Conservation (phyloP, 352 stramenopile genomes). For the Globisporangium apiculatum region DNA sequence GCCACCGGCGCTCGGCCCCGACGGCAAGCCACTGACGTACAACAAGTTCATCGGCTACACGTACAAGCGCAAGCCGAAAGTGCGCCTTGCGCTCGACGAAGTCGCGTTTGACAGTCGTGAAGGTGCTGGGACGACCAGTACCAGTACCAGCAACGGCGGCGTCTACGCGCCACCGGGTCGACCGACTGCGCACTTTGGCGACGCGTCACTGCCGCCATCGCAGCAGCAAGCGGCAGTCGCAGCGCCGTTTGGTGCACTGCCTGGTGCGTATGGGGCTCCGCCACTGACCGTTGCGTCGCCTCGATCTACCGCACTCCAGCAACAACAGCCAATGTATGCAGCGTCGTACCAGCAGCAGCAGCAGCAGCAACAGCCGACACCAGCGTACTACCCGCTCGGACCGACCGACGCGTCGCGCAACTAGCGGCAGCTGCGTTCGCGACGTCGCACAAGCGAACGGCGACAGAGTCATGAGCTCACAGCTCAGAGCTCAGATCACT, state of each 20-base stretch:
- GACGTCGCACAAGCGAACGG: too few species aligned
- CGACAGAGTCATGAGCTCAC: too few species aligned
- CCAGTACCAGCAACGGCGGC: not conserved
- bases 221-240: not conserved
- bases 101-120: slow-evolving; percentile 43
- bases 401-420: too few species aligned
- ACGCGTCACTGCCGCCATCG: not conserved
- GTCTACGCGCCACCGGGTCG: not conserved
- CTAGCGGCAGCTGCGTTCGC: too few species aligned
- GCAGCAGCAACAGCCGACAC: not conserved
- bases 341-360: not conserved
- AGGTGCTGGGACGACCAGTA: not conserved
- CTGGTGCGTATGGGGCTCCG: not conserved
- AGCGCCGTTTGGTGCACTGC: not conserved
- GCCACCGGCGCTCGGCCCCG: slow-evolving; percentile 40
- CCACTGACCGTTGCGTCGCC: too few species aligned
- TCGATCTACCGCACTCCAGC: not conserved
- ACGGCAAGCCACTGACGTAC: slow-evolving; percentile 80
- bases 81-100: slow-evolving; percentile 73
- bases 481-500: too few species aligned
- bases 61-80: slow-evolving; percentile 83
- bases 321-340: not conserved
- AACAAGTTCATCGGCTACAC: slow-evolving; percentile 92
- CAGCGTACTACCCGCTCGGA: too few species aligned
- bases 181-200: not conserved